phyloP scores from a whole-genome alignment of 2,329 filamentous ascomycete genomes.

The Trichoderma sp. region DNA sequence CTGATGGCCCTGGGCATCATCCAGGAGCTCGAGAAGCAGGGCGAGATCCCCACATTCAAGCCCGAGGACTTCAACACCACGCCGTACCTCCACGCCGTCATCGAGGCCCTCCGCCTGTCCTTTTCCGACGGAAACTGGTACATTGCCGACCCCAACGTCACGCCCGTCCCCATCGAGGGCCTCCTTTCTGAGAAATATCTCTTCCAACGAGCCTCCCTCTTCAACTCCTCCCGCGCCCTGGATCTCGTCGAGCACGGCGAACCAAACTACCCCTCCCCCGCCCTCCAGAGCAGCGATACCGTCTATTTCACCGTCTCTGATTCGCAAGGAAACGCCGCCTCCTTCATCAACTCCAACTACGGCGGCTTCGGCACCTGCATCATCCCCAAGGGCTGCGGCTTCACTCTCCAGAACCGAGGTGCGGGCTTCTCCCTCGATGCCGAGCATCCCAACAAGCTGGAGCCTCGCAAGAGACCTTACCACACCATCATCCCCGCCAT shows the following conservation, averaged over 20 bases:
- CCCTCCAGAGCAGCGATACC: constrained; percentile 83
- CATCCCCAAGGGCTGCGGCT: constrained; percentile 82
- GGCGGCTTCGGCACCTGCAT: constrained; percentile 85
- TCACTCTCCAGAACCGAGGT: constrained; percentile 92
- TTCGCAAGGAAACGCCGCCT: constrained; percentile 80
- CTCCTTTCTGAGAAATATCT: constrained; percentile 77
- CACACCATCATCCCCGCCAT: constrained; percentile 97
- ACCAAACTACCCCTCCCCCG: constrained; percentile 60
- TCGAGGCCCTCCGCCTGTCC: constrained; percentile 84
- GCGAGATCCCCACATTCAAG: constrained; percentile 71
- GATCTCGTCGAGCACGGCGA: constrained; percentile 64
- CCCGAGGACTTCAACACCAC: constrained; percentile 77
- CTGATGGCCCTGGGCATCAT: constrained; percentile 93
- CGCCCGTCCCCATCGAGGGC: constrained; percentile 65
- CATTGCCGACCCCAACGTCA: constrained; percentile 77
- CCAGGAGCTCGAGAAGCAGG: constrained; percentile 75
- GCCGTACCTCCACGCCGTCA: constrained; percentile 79
- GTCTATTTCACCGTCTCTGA: constrained; percentile 93
- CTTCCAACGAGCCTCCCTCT: constrained; percentile 64
- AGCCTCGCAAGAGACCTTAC: constrained; percentile 84
- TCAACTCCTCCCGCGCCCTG: constrained; percentile 60
- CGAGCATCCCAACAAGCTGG: constrained; percentile 77
- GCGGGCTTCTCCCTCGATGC: constrained; percentile 76
- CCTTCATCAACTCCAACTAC: constrained; percentile 97
- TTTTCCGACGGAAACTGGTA: constrained; percentile 92